Base-by-base conservation (phyloP, 2,329 filamentous ascomycete species). In the Onygena corvina region DNA sequence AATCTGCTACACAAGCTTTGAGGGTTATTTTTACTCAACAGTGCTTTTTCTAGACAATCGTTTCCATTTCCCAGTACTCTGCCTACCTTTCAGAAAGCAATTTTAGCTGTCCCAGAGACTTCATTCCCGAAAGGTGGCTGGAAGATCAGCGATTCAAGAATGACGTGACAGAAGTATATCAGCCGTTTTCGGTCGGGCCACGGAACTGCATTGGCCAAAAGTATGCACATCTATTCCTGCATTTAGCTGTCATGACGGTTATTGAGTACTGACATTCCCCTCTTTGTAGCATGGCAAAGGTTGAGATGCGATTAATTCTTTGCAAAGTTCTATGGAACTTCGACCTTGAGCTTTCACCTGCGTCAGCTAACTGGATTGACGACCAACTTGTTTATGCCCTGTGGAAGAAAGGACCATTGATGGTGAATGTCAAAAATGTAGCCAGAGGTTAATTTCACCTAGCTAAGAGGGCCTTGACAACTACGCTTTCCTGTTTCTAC, bases 111-210 rank as follows among this genome's bases (percentile, higher is more conserved):
- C 50, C 60, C 1, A 46, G 54, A 11, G 51, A 52, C 1, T 61
- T 60, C 49, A 42, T 52, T 16, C 60, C 60, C 1, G 54, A 58
- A 29, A 50, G 57, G 8, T 58, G 57, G 56, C 31, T 59, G 2
- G 48, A 27, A 12, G 40, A 52, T 21, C 29, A 31, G 3, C 46
- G 40, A 14, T 49, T 52, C 35, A 34, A 18, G 2, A 35, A 44
- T 6, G 56, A 58, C 35, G 45, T 53, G 9, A 50, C 38, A 31
- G 55, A 51, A 7, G 50, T 47, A 11, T 30, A 50, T 14, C 54
- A 58, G 29, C 53, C 57, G 4, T 58, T 58, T 18, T 51, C 49
- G 4, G 16, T 53, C 5, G 57, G 57, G 8, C 50, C 50, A 27
- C 33, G 57, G n/a, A 47, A 45, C 23, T 59, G 57, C 40, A 20